Conservation (phyloP, 768 basidiomycete species). For the Suillus americanus region DNA sequence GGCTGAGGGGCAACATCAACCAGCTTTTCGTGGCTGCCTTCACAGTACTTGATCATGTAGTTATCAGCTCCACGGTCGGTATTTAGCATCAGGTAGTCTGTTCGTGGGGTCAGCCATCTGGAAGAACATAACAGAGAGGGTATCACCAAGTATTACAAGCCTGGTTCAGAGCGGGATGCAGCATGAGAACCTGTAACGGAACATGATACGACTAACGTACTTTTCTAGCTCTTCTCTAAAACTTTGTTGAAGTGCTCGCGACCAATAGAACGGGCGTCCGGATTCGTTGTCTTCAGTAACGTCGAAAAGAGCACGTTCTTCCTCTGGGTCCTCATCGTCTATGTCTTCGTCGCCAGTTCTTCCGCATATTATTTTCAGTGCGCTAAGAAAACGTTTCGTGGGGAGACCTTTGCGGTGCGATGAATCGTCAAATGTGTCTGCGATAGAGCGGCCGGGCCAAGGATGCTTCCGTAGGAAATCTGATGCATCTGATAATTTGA, state of each 20-base stretch:
- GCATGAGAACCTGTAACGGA: conserved; percentile 11
- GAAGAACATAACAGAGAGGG: neutral
- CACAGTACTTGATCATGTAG: conserved; percentile 92
- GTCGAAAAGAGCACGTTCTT: conserved; percentile 69
- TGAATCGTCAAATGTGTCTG: conserved; percentile 85
- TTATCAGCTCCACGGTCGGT: conserved; percentile 87
- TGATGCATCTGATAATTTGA: conserved; percentile 61
- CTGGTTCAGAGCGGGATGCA: conserved; percentile 34
- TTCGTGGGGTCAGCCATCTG: conserved; percentile 4
- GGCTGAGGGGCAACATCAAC: conserved; percentile 80
- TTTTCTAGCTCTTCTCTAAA: conserved; percentile 90
- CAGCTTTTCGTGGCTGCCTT: conserved; percentile 76
- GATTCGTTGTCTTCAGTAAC: conserved; percentile 56
- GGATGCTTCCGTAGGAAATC: conserved; percentile 85
- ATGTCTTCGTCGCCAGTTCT: conserved; percentile 76
- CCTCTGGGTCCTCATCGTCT: conserved; percentile 73
- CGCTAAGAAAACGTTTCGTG: conserved; percentile 64
- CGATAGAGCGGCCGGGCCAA: conserved; percentile 82
- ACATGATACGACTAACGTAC: conserved; percentile 38
- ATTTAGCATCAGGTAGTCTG: conserved; percentile 91
- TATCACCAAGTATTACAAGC: conserved; percentile 76
- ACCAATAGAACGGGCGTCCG: conserved; percentile 80
- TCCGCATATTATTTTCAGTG: conserved; percentile 82
- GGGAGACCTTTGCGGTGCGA: conserved; percentile 71
- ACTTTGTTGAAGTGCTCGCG: conserved; percentile 68